phyloP scores from a whole-genome alignment of 2,329 filamentous ascomycete genomes.

The Alternaria sp. region DNA sequence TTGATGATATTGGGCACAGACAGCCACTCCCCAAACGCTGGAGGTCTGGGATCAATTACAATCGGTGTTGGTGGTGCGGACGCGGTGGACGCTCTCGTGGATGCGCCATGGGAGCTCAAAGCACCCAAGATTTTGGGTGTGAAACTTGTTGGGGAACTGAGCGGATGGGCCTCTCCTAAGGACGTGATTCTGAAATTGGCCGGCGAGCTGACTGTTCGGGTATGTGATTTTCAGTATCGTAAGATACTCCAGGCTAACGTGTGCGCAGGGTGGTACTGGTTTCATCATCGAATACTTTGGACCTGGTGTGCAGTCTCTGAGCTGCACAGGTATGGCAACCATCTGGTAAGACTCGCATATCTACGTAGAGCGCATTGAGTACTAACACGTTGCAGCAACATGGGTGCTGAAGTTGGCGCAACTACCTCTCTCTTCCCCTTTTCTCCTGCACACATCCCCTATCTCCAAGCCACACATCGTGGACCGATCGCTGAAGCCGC shows the following conservation, averaged over 20 bases:
- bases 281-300: constrained; percentile 96
- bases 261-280: constrained; percentile 79
- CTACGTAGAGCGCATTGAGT: not conserved
- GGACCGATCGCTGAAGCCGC: constrained; percentile 73
- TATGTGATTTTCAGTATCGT: constrained; percentile 35
- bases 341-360: constrained; percentile 59
- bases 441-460: constrained; percentile 81
- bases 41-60: constrained; percentile 88
- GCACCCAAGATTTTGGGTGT: constrained; percentile 91
- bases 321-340: constrained; percentile 92
- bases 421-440: constrained; percentile 96
- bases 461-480: constrained; percentile 84
- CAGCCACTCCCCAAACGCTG: constrained; percentile 97
- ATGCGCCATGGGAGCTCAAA: constrained; percentile 97
- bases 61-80: constrained; percentile 98
- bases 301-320: constrained; percentile 85
- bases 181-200: constrained; percentile 92
- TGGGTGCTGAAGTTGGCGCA: constrained; percentile 85
- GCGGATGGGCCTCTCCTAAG: constrained; percentile 92
- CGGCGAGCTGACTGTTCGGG: constrained; percentile 84
- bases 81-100: constrained; percentile 94
- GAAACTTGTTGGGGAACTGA: constrained; percentile 80
- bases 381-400: constrained; percentile 20
- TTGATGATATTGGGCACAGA: constrained; percentile 99
- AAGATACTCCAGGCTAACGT: constrained; percentile 24